These are phyloP conservation scores for Ciborinia camelliae DNA, from an alignment of 2,329 filamentous ascomycete species.

Conservation along the genomic window DNA sequence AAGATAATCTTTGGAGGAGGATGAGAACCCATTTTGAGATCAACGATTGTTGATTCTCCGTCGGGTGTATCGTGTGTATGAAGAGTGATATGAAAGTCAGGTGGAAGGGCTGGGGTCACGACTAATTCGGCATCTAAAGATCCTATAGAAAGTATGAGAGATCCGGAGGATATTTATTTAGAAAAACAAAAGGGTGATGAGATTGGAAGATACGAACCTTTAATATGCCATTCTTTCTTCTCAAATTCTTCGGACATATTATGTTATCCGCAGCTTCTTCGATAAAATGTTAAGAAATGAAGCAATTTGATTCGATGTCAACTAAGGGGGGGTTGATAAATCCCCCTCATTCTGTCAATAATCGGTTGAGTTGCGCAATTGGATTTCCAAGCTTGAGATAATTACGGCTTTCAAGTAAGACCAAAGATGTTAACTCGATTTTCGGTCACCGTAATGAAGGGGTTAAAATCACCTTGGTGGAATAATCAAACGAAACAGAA, in stretches of 20 bases:
- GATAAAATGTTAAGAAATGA: neutral
- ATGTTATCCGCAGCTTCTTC: slow-evolving; percentile 3
- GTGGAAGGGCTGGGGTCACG: slow-evolving; percentile 19
- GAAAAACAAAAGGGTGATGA: neutral
- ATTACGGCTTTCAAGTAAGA: neutral
- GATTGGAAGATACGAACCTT: slow-evolving; percentile 10
- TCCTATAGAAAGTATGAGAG: slow-evolving; percentile 16
- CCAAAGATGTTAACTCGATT: neutral
- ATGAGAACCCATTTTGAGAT: slow-evolving; percentile 20
- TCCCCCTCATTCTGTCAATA: slow-evolving; percentile 18
- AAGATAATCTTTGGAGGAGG: slow-evolving; percentile 22
- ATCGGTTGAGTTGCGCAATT: slow-evolving; percentile 4
- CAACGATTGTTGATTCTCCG: slow-evolving; percentile 17
- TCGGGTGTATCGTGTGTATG: slow-evolving; percentile 15
- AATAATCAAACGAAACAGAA: neutral
- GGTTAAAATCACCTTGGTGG: neutral
- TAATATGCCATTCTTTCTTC: slow-evolving; percentile 19
- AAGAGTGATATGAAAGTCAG: slow-evolving; percentile 17
- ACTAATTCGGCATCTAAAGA: slow-evolving; percentile 19
- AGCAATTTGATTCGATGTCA: slow-evolving; percentile 13
- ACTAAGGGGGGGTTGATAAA: neutral
- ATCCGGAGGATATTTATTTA: neutral
- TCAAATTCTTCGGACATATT: slow-evolving; percentile 19
- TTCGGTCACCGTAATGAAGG: neutral
- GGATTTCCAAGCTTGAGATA: slow-evolving; percentile 19